Percentiles rank a stretch among this genome's conserved stretches.
Conservation (phyloP, 768 basidiomycete species). For the Boletus subcaerulescens region DNA sequence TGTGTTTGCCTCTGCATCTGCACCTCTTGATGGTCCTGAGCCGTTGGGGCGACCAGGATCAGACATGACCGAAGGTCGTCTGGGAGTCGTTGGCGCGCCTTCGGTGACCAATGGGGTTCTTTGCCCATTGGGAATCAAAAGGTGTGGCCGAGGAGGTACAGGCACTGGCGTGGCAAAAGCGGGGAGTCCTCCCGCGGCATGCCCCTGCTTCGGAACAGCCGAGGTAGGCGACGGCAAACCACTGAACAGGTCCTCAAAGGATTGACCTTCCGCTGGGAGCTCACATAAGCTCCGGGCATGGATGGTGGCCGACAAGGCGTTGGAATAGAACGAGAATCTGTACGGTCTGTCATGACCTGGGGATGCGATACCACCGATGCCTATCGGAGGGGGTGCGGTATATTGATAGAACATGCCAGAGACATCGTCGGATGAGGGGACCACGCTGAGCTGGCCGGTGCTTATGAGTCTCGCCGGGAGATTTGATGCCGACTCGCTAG, state of each 20-base stretch:
- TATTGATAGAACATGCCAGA: constrained; percentile 17
- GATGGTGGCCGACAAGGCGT: constrained; percentile 86
- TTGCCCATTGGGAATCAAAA: constrained; percentile 8
- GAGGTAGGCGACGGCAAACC: constrained; percentile 37
- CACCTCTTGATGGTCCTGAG: constrained; percentile 17
- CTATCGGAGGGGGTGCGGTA: constrained; percentile 4
- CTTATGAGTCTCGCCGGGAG: constrained; percentile 39
- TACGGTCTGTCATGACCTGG: constrained; percentile 85
- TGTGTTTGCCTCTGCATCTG: constrained; percentile 68
- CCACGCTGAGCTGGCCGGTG: constrained; percentile 33
- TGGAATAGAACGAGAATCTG: constrained; percentile 98
- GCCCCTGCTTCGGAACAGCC: constrained; percentile 2
- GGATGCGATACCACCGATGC: constrained; percentile 37
- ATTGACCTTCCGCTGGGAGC: constrained; percentile 89
- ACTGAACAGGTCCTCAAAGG: constrained; percentile 86
- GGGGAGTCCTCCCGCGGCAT: constrained; percentile 1
- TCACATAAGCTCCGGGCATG: constrained; percentile 92
- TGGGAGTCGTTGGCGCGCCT: not conserved
- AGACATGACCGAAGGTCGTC: constrained; percentile 19
- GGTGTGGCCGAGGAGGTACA: not conserved
- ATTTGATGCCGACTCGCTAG: constrained; percentile 47
- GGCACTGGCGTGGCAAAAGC: constrained; percentile 9
- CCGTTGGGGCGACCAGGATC: constrained; percentile 21
- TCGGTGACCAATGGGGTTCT: constrained; percentile 7
- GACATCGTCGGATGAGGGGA: constrained; percentile 44